A percentile compares a stretch with the other conserved stretches of the same genome.
These are phyloP conservation scores for Colletotrichum sp. DNA, from an alignment of 2,329 filamentous ascomycete genomes.

Conservation along the genomic window DNA sequence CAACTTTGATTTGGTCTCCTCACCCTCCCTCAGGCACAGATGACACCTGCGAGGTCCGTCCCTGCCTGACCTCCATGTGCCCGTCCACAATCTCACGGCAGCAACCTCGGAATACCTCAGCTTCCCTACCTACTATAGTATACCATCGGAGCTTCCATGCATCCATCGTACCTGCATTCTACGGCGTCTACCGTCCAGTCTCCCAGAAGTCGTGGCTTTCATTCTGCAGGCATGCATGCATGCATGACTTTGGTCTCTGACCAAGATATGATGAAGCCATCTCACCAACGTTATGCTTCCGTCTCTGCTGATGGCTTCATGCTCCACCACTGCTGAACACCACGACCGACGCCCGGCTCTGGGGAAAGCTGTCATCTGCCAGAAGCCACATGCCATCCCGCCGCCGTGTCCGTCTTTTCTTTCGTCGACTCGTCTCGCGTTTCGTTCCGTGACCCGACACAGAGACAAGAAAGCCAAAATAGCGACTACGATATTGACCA, in stretches of 20 bases:
- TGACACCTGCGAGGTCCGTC: not conserved
- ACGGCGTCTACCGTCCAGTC: not conserved
- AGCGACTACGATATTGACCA: not conserved
- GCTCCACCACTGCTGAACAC: not conserved
- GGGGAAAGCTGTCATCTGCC: not conserved
- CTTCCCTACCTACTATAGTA: not conserved
- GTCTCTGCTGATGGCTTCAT: not conserved
- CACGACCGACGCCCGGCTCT: not conserved
- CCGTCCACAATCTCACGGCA: not conserved
- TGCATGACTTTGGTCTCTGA: not conserved
- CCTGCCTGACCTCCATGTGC: not conserved
- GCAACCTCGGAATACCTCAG: not conserved
- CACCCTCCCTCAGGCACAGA: not conserved
- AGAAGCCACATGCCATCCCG: not conserved
- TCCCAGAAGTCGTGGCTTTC: not conserved
- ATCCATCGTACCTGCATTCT: not conserved
- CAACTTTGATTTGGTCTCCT: not conserved
- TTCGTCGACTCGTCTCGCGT: not conserved
- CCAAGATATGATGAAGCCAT: not conserved
- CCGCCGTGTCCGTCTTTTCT: not conserved
- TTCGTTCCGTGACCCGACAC: not conserved
- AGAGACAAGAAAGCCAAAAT: not conserved
- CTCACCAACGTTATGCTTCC: slow-evolving; percentile 3
- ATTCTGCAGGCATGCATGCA: not conserved
- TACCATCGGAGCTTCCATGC: not conserved